Base-by-base conservation (phyloP, 148 eudicot species). In the Fallopia convolvulus region DNA sequence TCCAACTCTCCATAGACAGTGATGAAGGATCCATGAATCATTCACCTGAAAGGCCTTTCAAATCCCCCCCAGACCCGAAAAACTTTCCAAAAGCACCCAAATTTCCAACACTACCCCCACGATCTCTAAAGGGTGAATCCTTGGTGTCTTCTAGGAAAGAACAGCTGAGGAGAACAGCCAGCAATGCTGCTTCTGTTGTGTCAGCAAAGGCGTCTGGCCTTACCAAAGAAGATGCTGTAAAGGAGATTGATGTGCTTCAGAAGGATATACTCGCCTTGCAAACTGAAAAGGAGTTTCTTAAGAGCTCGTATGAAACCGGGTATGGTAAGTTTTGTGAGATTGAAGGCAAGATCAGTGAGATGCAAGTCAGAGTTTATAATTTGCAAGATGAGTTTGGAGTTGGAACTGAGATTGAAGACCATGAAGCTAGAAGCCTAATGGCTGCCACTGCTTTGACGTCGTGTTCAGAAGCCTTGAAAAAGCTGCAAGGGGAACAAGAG, bases 381-480 rank as follows among this genome's bases (percentile, higher is more conserved):
- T 83, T 93, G 76, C 93, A 93, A 68, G 93, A 93, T 75, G 96
- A 91, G 85, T 93, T 85, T 83, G 86, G 85, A 12, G 77, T 88
- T 18, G 90, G 89, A 1, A 84, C 88, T 3, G 80, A 83, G n/a
- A 91, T 93, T 7, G 93, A 91, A 23, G 98, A 93, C 33, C 88
- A 91, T 20, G 96, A 88, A 70, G 96, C 98, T 18, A 81, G 89
- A 21, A 84, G 76, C 30, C 56, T 89, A 48, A 91, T 93, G 96
- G 87, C 88, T 0, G 81, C 84, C 10, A 75, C 91, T 0, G 98
- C 98, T 21, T 53, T 93, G 71, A 86, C 84, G 41, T 87, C 93
- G 17, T 93, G 98, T 50, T 85, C 86, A 12, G 83, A 88, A 75
- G 82, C 92, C 46, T 79, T 91, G 83, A 42, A 72, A 32, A 87